Base-by-base conservation (phyloP, 2,329 filamentous ascomycete species). In the Stagonosporopsis chrysanthemi region DNA sequence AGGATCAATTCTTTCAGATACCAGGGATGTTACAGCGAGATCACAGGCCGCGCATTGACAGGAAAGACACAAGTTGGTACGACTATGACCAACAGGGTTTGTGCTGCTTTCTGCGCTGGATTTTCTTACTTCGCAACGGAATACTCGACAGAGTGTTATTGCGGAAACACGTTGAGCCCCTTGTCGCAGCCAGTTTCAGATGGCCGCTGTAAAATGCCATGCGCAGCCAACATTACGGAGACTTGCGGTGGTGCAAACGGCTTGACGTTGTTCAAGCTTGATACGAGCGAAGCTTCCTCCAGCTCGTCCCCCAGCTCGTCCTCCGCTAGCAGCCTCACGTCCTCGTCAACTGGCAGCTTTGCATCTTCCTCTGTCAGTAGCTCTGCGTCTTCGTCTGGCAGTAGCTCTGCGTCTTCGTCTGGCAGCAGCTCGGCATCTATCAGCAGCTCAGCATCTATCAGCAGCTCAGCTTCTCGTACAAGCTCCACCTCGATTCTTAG, bases 161-260 rank as follows among this genome's bases (percentile, higher is more conserved):
- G 64, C 33, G 63, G 62, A 41, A 65, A 62, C 22, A 3, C 23
- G 1, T 17, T 54, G 31, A 45, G 40, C 12, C 43, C 47, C 6
- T 52, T 49, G 12, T 71, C 72, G 1, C 45, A 45, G n/a, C 55
- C 49, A 4, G 61, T 55, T 15, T 46, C 54, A 1, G 60, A 61
- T 23, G 66, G 70, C 3, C 78, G 80, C 44, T 71, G 68, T 58
- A 58, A 52, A 17, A 65, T 58, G 38, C 48, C 33, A 14, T 61
- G 53, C 29, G 49, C 41, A n/a, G 58, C 44, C 17, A 49, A 53
- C 29, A 24, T 36, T 19, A 56, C 36, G 36, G 60, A 69, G 29
- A 49, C 52, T 9, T 65, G 61, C 23, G 61, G 61, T 51, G 62
- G 62, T 4, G 17, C 56, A 4, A 58, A 62, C n/a, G 56, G 57